Percentiles rank a stretch among this genome's conserved stretches.
Conservation (phyloP, 306 rosid genomes). For the Rosa lucieae region DNA sequence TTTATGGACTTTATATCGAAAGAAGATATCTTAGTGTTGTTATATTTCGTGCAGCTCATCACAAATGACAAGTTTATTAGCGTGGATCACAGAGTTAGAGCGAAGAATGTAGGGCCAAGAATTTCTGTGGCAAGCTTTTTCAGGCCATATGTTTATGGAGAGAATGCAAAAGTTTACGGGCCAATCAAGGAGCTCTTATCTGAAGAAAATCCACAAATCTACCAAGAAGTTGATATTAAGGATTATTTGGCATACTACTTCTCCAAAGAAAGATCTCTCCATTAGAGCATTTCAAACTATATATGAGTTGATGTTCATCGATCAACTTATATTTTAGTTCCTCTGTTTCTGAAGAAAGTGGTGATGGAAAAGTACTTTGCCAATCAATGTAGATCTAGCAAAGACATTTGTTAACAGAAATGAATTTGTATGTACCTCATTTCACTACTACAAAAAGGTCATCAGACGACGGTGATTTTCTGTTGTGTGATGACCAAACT, state of each 20-base stretch:
- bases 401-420: too few relatives aligned
- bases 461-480: too few relatives aligned
- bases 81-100: neutral
- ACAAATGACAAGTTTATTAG: constrained; percentile 22
- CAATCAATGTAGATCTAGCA: too few relatives aligned
- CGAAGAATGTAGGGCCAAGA: constrained; percentile 42
- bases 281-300: neutral
- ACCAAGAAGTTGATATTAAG: constrained; percentile 21
- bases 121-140: constrained; percentile 43
- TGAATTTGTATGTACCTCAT: too few relatives aligned
- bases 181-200: constrained; percentile 41
- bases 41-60: constrained; percentile 14
- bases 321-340: too few relatives aligned
- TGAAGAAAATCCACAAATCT: constrained; percentile 28
- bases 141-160: neutral
- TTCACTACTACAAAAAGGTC: too few relatives aligned
- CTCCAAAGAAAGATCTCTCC: neutral
- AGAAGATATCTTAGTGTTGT: neutral
- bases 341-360: too few relatives aligned
- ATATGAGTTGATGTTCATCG: neutral
- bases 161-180: constrained; percentile 21
- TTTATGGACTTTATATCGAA: too few relatives aligned
- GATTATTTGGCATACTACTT: constrained; percentile 7
- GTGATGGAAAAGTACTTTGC: too few relatives aligned
- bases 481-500: too few relatives aligned